These are phyloP conservation scores for Trichoderma orchidacearum DNA, from an alignment of 495 filamentous ascomycete species.

Conservation along the genomic window DNA sequence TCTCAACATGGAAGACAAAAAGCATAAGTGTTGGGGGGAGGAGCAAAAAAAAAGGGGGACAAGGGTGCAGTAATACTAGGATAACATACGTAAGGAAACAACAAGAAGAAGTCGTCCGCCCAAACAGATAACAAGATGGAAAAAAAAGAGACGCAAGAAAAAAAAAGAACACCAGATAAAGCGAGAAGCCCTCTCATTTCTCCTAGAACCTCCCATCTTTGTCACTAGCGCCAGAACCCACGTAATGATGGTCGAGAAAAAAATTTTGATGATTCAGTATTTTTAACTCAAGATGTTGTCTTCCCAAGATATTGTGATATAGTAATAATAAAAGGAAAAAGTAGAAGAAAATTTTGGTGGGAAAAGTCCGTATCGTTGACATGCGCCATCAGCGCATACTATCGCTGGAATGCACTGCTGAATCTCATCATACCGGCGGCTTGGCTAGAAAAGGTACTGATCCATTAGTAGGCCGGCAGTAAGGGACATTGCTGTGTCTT, in stretches of 20 bases:
- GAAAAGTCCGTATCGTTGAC: neutral
- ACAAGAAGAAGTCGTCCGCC: neutral
- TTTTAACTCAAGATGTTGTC: neutral
- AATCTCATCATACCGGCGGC: neutral
- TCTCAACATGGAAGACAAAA: neutral
- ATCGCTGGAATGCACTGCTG: neutral
- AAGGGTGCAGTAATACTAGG: neutral
- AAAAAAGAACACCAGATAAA: neutral
- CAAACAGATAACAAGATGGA: neutral
- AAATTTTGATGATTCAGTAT: neutral
- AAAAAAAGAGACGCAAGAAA: neutral
- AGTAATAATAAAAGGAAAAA: neutral
- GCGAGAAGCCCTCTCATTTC: neutral
- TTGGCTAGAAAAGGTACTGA: neutral
- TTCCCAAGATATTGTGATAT: neutral
- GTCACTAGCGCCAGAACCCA: neutral
- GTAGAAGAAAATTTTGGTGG: neutral
- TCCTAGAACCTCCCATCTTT: neutral
- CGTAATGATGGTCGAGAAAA: neutral
- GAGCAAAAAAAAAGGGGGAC: neutral
- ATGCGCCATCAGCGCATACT: neutral
- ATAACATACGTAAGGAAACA: neutral
- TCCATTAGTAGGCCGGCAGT: no score
- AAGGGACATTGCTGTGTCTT: no score
- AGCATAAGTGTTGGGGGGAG: neutral